Conservation (phyloP, 805 yeast species). For the Alloascoidea hylecoeti region DNA sequence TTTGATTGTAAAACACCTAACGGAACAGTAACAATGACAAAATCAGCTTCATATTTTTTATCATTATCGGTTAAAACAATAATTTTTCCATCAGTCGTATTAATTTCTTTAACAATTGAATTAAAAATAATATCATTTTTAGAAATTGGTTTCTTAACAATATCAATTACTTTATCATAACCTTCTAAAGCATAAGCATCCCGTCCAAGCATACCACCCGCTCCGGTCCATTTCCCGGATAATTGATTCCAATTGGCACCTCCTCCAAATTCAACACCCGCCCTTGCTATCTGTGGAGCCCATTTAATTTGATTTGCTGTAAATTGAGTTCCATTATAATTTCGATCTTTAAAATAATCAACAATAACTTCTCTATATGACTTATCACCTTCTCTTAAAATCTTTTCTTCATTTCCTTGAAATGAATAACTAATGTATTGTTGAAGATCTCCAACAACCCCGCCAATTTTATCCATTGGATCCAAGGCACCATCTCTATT, state of each 20-base stretch:
- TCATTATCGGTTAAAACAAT: slow-evolving; percentile 7
- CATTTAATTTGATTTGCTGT: slow-evolving; percentile 25
- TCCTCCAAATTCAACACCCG: slow-evolving; percentile 61
- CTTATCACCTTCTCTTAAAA: too few species aligned
- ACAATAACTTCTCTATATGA: slow-evolving; percentile 34
- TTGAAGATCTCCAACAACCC: slow-evolving; percentile 41
- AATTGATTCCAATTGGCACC: slow-evolving; percentile 56
- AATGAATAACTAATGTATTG: slow-evolving; percentile 44
- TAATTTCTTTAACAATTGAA: slow-evolving; percentile 9
- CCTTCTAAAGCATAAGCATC: slow-evolving; percentile 58
- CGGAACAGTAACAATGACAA: slow-evolving; percentile 64
- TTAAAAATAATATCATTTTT: slow-evolving; percentile 18
- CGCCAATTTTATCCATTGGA: slow-evolving; percentile 3
- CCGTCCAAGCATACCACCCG: slow-evolving; percentile 57
- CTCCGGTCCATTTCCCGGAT: slow-evolving; percentile 55
- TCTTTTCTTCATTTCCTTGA: slow-evolving; percentile 32
- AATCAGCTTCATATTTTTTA: slow-evolving; percentile 30
- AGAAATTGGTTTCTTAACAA: slow-evolving; percentile 26
- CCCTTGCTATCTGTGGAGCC: slow-evolving; percentile 38
- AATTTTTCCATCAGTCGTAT: not conserved
- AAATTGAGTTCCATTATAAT: not conserved
- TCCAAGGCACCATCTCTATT: slow-evolving; percentile 19
- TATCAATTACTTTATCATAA: slow-evolving; percentile 35
- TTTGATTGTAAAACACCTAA: slow-evolving; percentile 44
- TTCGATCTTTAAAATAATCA: slow-evolving; percentile 26